phyloP scores from a whole-genome alignment of 2,329 filamentous ascomycete genomes.

The Fusarium torulosum region DNA sequence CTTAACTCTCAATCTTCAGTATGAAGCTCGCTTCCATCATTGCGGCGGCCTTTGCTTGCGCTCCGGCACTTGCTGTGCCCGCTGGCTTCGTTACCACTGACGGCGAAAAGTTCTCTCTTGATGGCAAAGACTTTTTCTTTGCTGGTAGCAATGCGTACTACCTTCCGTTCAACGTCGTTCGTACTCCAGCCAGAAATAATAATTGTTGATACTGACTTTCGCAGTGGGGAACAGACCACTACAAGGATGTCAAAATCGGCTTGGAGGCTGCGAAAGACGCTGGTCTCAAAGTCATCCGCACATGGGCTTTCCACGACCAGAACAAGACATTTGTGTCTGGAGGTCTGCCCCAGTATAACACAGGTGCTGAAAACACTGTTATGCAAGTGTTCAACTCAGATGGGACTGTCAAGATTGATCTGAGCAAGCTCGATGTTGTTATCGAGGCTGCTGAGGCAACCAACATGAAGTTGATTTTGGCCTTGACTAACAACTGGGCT shows the following conservation, averaged over 20 bases:
- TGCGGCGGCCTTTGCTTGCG: conserved; percentile 15
- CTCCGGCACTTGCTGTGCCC: conserved; percentile 27
- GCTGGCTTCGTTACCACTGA: conserved; percentile 63
- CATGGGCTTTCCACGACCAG: conserved; percentile 35
- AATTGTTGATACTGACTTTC: background rate
- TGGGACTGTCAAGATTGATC: conserved; percentile 29
- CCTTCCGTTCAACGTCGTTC: conserved; percentile 65
- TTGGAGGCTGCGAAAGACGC: conserved; percentile 28
- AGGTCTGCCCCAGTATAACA: conserved; percentile 60
- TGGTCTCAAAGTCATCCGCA: conserved; percentile 28
- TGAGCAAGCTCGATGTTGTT: conserved; percentile 28
- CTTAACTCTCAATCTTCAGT: background rate
- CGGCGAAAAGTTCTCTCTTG: conserved; percentile 64
- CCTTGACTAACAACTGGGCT: conserved; percentile 70
- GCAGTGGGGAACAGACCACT: conserved; percentile 41
- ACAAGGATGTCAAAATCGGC: conserved; percentile 46
- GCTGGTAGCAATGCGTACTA: conserved; percentile 70
- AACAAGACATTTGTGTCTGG: conserved; percentile 18
- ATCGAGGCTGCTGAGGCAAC: conserved; percentile 58
- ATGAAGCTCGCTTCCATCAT: conserved; percentile 31
- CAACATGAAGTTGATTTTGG: conserved; percentile 65
- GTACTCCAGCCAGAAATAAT: conserved; percentile 30
- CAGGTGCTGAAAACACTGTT: conserved; percentile 61
- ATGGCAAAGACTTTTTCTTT: conserved; percentile 68
- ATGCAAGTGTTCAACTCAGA: conserved; percentile 49